Base-by-base conservation (phyloP, 164 flowering plant species). In the Vitis cinerea region DNA sequence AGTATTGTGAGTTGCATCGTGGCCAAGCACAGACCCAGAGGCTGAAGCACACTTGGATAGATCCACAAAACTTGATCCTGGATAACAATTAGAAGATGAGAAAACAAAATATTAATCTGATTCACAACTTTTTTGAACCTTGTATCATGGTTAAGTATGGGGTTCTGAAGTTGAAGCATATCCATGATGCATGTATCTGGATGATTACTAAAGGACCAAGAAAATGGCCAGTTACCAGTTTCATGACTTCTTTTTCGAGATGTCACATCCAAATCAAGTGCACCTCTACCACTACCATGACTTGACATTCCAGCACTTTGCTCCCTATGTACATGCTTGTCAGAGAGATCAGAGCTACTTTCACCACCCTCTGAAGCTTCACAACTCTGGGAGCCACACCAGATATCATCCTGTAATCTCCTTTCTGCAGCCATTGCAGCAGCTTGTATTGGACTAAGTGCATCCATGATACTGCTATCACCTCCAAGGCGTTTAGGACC, bases 401-500 rank as follows among this genome's bases (percentile, higher is more conserved):
- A 91, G 52, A 91, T 76, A 31, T 96, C 94, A 86, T 96, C 97
- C 68, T 83, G 95, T 53, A 89, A 63, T 78, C 99, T 84, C 80
- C 98, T 86, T 75, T 93, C 98, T 48, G 99, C 99, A 77, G 99
- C 99, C 99, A 96, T 93, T 64, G 97, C 99, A 75, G 99, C 99
- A 74, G 99, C 99, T 83, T 96, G 97, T 11, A 87, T 75, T 54
- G 99, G 99, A 82, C 87, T 91, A n/a, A 96, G 92, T 67, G 93
- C 88, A 66, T 11, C 76, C 98, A 84, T 96, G 55, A 93, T 86
- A 69, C 65, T 60, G 64, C 69, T 85, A 75, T 96, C 98, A 64
- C 98, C 99, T 69, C 98, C 99, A 72, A 96, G 89, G 44, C 92
- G 93, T 47, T 78, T 85, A 49, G 99, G 91, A 50, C 98, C 97